Percentiles rank a stretch among this genome's conserved stretches.
Conservation (phyloP, 345 rosid genomes). For the Melaleuca quinquenervia region DNA sequence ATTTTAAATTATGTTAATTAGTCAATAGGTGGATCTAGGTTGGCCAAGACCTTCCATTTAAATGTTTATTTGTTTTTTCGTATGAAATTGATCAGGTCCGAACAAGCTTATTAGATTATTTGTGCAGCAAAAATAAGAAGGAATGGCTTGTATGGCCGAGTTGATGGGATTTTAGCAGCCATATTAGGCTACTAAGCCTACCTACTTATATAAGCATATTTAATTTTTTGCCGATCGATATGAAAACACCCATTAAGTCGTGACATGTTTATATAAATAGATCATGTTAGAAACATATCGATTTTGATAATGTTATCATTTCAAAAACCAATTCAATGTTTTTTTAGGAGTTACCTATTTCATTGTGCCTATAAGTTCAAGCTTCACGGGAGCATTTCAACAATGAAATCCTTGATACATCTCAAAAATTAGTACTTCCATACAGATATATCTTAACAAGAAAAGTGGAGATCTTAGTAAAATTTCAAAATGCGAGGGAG, state of each 20-base stretch:
- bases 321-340: not conserved
- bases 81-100: not conserved
- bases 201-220: no score
- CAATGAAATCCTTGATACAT: not conserved
- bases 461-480: not conserved
- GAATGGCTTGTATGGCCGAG: not conserved
- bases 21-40: not conserved
- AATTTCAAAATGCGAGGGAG: not conserved
- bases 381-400: not conserved
- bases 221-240: not conserved
- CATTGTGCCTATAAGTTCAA: not conserved
- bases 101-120: not conserved
- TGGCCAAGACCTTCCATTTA: not conserved
- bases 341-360: no score
- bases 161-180: not conserved
- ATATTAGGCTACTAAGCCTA: not conserved
- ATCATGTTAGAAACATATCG: not conserved
- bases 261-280: not conserved
- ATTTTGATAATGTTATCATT: not conserved
- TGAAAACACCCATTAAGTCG: not conserved
- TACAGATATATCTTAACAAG: accelerated
- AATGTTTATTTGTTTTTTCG: not conserved
- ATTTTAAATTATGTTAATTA: not conserved
- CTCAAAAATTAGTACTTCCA: no score
- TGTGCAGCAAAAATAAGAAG: not conserved